phyloP scores from a whole-genome alignment of 202 grass and related monocot genomes.

The Brachypodium distachyon region DNA sequence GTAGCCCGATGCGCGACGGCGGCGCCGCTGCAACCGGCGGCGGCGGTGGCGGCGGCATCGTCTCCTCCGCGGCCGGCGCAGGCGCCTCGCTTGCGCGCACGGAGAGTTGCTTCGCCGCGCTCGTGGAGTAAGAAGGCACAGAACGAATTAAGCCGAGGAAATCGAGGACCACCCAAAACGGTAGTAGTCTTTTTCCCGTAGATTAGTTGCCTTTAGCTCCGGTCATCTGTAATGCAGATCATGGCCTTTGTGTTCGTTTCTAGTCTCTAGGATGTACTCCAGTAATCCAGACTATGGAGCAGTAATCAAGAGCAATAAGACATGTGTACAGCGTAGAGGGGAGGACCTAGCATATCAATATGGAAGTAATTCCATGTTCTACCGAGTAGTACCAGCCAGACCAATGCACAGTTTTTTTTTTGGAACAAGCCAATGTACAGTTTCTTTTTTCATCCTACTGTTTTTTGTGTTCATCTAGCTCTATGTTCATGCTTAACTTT shows the following conservation, averaged over 20 bases:
- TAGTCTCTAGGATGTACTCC: background rate
- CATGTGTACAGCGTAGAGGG: background rate
- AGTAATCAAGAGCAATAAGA: constrained; percentile 11
- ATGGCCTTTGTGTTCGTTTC: no score
- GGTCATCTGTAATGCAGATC: no score
- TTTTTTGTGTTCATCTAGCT: background rate
- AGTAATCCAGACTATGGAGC: no score
- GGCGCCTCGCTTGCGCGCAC: constrained; percentile 28
- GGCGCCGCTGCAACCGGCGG: no score
- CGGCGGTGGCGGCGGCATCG: background rate
- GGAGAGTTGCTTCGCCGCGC: constrained; percentile 65
- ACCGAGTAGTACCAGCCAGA: background rate
- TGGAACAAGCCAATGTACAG: no score
- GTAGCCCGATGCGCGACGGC: constrained; percentile 36
- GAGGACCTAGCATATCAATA: background rate
- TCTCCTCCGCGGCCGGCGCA: background rate
- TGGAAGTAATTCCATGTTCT: constrained; percentile 58
- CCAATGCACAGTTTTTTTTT: background rate
- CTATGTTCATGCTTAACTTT: background rate
- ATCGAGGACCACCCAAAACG: background rate
- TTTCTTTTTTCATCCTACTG: background rate
- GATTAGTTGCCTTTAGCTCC: background rate
- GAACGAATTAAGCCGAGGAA: background rate
- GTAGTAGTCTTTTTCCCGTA: background rate
- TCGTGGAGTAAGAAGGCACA: constrained; percentile 14